Conservation (phyloP, 257 asterid species). For the Cinchona pubescens region DNA sequence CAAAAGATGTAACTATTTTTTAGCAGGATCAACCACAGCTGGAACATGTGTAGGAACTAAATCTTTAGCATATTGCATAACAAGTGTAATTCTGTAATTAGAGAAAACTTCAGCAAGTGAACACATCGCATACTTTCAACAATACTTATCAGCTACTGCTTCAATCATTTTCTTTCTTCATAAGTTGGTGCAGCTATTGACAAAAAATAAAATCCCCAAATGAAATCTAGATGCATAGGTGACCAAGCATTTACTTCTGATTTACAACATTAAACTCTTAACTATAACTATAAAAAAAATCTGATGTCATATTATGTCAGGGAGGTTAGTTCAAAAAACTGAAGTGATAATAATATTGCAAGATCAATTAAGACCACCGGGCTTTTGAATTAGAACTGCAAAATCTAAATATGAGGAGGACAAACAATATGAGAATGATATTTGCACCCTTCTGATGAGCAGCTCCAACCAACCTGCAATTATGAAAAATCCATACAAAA, state of each 20-base stretch:
- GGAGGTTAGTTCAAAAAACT: too few relatives aligned
- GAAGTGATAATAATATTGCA: background rate
- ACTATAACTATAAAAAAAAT: too few relatives aligned
- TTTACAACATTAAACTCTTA: too few relatives aligned
- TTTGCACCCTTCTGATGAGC: conserved; percentile 90
- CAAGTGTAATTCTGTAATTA: background rate
- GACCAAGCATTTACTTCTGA: too few relatives aligned
- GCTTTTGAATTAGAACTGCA: background rate
- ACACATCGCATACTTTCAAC: background rate
- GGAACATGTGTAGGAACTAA: background rate
- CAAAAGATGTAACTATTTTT: background rate
- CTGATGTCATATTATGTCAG: too few relatives aligned
- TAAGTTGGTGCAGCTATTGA: background rate
- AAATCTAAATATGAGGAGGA: background rate
- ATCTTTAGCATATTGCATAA: background rate
- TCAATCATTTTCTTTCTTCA: background rate
- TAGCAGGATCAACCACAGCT: background rate
- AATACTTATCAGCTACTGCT: background rate
- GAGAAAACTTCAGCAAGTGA: background rate
- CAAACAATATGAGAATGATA: conserved; percentile 85
- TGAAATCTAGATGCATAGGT: too few relatives aligned
- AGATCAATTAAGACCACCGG: background rate
- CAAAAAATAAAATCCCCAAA: too few relatives aligned
- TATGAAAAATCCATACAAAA: conserved; percentile 1
- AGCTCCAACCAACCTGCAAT: conserved; percentile 79